Conservation (phyloP, 1,284 basidiomycete species). For the Apiotrichum sp. region DNA sequence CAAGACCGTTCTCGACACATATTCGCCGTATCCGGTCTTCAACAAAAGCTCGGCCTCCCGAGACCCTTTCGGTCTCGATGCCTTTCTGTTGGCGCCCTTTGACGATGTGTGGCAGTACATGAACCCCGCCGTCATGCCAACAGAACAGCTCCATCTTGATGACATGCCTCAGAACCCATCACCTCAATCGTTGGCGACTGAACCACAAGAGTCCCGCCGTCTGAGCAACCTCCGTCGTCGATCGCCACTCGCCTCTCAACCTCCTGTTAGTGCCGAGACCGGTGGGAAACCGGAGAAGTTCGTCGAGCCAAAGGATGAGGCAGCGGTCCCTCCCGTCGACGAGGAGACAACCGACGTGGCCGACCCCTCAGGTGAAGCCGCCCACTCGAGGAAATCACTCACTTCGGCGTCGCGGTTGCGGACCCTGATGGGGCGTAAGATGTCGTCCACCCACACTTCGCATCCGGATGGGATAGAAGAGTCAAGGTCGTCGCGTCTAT, state of each 20-base stretch:
- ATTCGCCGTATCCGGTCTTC: conserved; percentile 40
- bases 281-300: conserved; percentile 1
- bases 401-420: conserved; percentile 4
- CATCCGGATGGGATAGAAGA: background rate
- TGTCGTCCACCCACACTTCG: background rate
- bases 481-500: background rate
- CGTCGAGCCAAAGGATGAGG: background rate
- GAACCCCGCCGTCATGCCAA: conserved; percentile 15
- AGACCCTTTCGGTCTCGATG: conserved; percentile 39
- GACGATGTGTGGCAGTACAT: conserved; percentile 36
- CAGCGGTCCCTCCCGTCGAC: background rate
- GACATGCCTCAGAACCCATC: conserved; percentile 2
- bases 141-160: conserved; percentile 5
- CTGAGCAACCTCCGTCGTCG: conserved; percentile 13
- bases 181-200: conserved; percentile 2
- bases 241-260: conserved; percentile 22
- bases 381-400: background rate
- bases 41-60: conserved; percentile 16
- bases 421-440: conserved; percentile 6
- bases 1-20: conserved; percentile 17
- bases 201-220: background rate
- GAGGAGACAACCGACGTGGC: background rate
- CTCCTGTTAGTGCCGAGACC: conserved; percentile 20
- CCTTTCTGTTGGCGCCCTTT: conserved; percentile 35
- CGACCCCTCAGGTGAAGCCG: background rate